Evolutionary conservation across 2,329 filamentous ascomycete genomes (phyloP).

Genomic region (Arachnopeziza araneosa): DNA sequence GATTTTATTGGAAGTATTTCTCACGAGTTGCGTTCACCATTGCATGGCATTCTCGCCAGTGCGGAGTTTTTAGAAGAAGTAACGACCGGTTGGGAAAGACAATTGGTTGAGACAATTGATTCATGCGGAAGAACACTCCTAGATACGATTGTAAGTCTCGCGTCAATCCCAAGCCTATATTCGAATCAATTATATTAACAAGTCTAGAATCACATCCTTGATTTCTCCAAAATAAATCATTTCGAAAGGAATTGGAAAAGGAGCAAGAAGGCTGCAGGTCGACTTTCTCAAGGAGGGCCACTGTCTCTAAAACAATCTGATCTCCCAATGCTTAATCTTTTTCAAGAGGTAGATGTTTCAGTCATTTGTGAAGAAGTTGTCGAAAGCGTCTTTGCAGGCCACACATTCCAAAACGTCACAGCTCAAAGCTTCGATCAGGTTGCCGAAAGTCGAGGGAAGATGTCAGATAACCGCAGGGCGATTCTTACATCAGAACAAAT

Average conservation of each 20-base stretch:
- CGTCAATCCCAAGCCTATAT: not conserved
- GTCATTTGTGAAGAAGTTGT: conserved; percentile 31
- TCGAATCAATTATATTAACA: not conserved
- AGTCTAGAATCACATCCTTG: conserved; percentile 35
- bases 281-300: conserved; percentile 4
- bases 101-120: conserved; percentile 33
- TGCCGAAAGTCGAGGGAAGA: conserved; percentile 20
- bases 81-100: conserved; percentile 26
- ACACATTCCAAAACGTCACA: conserved; percentile 29
- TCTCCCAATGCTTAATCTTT: conserved; percentile 31
- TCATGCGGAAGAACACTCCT: conserved; percentile 35
- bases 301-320: conserved; percentile 24
- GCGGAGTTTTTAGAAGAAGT: conserved; percentile 43
- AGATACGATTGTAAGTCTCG: conserved; percentile 31
- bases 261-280: conserved; percentile 13
- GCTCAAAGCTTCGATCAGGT: conserved; percentile 30
- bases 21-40: conserved; percentile 50
- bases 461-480: conserved; percentile 18
- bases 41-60: conserved; percentile 52
- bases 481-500: conserved; percentile 6
- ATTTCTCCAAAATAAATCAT: conserved; percentile 36
- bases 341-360: conserved; percentile 30
- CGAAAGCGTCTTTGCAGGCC: conserved; percentile 31
- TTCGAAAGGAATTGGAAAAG: conserved; percentile 31
- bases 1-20: conserved; percentile 56